A percentile compares a stretch with the other conserved stretches of the same genome.
Conservation (phyloP, 179 eudicot genomes). For the Silene vulgaris region DNA sequence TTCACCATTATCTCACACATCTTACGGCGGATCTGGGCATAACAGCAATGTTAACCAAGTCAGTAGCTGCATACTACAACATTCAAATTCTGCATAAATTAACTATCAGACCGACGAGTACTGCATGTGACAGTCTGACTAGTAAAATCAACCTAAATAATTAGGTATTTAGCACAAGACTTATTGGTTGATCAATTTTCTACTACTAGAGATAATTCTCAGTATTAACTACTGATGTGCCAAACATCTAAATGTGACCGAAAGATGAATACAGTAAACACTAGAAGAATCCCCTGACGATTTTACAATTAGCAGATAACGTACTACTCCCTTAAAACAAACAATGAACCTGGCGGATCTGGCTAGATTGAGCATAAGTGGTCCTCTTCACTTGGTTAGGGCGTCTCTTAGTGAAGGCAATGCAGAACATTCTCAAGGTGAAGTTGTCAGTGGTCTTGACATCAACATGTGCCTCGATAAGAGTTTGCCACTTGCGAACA, state of each 20-base stretch:
- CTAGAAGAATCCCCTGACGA: background rate
- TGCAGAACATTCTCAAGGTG: conserved; percentile 79
- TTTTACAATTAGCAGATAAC: too few species aligned
- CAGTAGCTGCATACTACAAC: too few species aligned
- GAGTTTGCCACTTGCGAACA: conserved; percentile 83
- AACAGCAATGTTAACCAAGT: background rate
- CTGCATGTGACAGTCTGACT: background rate
- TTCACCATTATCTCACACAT: conserved; percentile 83
- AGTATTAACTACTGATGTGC: too few species aligned
- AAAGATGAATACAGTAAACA: background rate
- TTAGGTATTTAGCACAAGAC: too few species aligned
- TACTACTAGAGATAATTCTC: too few species aligned
- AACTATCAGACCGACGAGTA: background rate
- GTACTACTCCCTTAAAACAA: too few species aligned
- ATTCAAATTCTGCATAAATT: background rate
- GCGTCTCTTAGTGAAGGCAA: conserved; percentile 91
- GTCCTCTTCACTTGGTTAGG: conserved; percentile 82
- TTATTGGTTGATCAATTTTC: too few species aligned
- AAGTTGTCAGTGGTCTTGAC: conserved; percentile 80
- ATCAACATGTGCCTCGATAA: conserved; percentile 93
- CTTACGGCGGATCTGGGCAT: conserved; percentile 65
- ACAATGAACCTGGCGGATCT: conserved; percentile 58
- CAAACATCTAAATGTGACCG: too few species aligned
- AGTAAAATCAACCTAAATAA: too few species aligned
- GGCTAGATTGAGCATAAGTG: conserved; percentile 85